Conservation (phyloP, 2,329 filamentous ascomycete genomes). For the Fusarium sp. region DNA sequence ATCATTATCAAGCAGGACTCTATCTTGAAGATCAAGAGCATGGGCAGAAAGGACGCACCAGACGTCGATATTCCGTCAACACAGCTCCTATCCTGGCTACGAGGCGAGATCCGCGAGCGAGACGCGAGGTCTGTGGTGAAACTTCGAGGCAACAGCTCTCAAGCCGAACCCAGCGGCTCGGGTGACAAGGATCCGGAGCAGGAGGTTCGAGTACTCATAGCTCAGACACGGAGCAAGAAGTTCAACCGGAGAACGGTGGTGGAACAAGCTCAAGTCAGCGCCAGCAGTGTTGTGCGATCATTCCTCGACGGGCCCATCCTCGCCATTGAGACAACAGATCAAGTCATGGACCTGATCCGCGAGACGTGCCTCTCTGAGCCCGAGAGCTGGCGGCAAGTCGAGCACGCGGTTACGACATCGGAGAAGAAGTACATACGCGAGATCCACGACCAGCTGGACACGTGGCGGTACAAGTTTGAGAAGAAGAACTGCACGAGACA, state of each 20-base stretch:
- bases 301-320: conserved; percentile 84
- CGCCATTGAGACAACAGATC: conserved; percentile 89
- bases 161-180: conserved; percentile 45
- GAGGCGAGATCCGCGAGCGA: conserved; percentile 83
- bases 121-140: conserved; percentile 70
- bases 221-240: conserved; percentile 89
- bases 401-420: conserved; percentile 79
- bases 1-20: conserved; percentile 85
- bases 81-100: conserved; percentile 84
- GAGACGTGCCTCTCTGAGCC: conserved; percentile 81
- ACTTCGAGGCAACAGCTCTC: conserved; percentile 48
- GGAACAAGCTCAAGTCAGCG: conserved; percentile 75
- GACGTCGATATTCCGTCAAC: conserved; percentile 80
- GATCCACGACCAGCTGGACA: conserved; percentile 79
- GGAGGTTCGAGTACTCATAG: conserved; percentile 86
- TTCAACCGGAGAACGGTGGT: conserved; percentile 89
- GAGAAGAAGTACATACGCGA: conserved; percentile 88
- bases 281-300: conserved; percentile 72
- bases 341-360: conserved; percentile 80
- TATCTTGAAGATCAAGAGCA: conserved; percentile 82
- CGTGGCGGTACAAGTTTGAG: conserved; percentile 70
- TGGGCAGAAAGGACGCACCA: conserved; percentile 78
- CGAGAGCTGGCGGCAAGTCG: conserved; percentile 85
- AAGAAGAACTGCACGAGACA: conserved; percentile 69
- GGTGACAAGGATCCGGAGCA: conserved; percentile 63